Conservation (phyloP, 2,329 filamentous ascomycete species). For the Phoma herbarum region DNA sequence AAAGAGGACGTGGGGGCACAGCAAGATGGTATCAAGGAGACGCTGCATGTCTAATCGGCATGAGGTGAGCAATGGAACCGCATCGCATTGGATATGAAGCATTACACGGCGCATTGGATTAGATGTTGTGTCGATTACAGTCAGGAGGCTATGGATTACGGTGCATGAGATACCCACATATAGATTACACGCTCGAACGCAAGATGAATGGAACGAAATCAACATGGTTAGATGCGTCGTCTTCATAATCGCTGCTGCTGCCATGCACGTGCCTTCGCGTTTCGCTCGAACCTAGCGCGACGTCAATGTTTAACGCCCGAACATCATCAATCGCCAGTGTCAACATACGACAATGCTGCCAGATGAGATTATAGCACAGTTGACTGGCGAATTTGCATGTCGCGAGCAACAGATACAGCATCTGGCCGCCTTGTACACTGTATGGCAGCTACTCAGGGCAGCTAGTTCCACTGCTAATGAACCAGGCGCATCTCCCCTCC, state of each 20-base stretch:
- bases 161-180: constrained; percentile 21
- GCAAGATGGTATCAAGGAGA: constrained; percentile 31
- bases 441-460: constrained; percentile 26
- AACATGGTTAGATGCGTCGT: not conserved
- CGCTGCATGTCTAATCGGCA: constrained; percentile 43
- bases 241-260: not conserved
- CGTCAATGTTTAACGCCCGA: constrained; percentile 7
- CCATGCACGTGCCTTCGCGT: constrained; percentile 37
- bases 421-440: constrained; percentile 57
- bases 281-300: constrained; percentile 27
- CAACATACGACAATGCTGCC: constrained; percentile 46
- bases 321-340: not conserved
- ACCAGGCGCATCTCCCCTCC: constrained; percentile 70
- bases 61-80: not conserved
- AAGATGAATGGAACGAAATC: constrained; percentile 3
- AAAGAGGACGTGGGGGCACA: constrained; percentile 40
- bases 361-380: constrained; percentile 46
- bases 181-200: constrained; percentile 8
- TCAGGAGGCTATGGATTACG: constrained; percentile 4
- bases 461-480: constrained; percentile 26
- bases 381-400: constrained; percentile 52
- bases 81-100: constrained; percentile 36
- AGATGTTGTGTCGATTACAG: constrained; percentile 20
- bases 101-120: constrained; percentile 37
- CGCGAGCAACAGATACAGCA: constrained; percentile 59